phyloP scores from a whole-genome alignment of 352 stramenopile genomes.

The Phytopythium oedochilum region DNA sequence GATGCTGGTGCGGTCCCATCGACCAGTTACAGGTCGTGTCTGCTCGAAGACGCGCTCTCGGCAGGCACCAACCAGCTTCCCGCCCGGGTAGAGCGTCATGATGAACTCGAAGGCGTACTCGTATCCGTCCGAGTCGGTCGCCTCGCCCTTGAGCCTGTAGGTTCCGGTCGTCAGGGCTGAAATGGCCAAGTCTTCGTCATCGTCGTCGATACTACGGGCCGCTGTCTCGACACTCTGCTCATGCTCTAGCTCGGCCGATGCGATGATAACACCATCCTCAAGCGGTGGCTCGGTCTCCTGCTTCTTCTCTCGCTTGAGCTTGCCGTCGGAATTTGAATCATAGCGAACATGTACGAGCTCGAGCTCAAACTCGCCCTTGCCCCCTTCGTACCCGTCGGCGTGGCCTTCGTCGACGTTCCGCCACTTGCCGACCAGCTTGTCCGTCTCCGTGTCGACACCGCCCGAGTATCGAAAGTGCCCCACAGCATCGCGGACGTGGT shows the following conservation, averaged over 20 bases:
- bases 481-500: slow-evolving; percentile 57
- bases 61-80: slow-evolving; percentile 28
- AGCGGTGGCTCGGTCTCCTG: not conserved
- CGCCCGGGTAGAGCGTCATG: slow-evolving; percentile 32
- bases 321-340: slow-evolving; percentile 9
- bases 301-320: slow-evolving; percentile 13
- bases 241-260: not conserved
- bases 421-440: slow-evolving; percentile 47
- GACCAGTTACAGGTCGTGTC: slow-evolving; percentile 28
- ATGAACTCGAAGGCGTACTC: slow-evolving; percentile 62
- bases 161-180: slow-evolving; percentile 41
- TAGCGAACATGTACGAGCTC: slow-evolving; percentile 34
- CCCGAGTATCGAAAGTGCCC: slow-evolving; percentile 60
- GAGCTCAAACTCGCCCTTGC: slow-evolving; percentile 53
- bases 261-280: not conserved
- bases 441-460: slow-evolving; percentile 19
- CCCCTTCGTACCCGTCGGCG: slow-evolving; percentile 39
- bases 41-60: slow-evolving; percentile 64
- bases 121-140: slow-evolving; percentile 64
- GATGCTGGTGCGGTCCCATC: slow-evolving; percentile 27
- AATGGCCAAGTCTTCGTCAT: slow-evolving; percentile 24
- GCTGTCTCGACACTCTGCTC: not conserved
- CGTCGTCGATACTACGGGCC: slow-evolving; percentile 11
- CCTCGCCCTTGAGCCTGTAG: slow-evolving; percentile 53
- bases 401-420: slow-evolving; percentile 55